Base-by-base conservation (phyloP, 2,329 filamentous ascomycete genomes). In the Aureobasidium lini region DNA sequence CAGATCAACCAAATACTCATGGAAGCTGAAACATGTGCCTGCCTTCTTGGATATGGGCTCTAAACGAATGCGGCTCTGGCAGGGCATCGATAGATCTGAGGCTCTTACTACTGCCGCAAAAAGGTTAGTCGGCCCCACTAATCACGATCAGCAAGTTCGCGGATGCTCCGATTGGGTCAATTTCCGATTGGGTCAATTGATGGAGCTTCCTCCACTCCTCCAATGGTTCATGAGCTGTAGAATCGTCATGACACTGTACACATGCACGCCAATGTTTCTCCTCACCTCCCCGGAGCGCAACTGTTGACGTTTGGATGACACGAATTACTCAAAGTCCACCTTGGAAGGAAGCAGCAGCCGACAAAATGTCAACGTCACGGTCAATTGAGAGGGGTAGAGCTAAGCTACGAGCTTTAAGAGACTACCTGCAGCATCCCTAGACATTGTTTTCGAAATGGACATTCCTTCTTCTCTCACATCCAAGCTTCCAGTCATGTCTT, bases 361-460 rank as follows among this genome's bases (percentile, higher is more conserved):
- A 46, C 53, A 39, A 18, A 57, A 43, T 57, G 53, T 57, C 40
- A 23, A 57, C 53, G 53, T 57, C 40, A 47, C 15, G 32, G 11
- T 13, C 32, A 18, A 28, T 43, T 8, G 42, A 32, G 53, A 47
- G 18, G 48, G 53, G 53, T 29, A 42, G 37, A 11, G 28, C 28
- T 44, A 29, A 57, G 40, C 53, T 57, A 15, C 3, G 34, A 32
- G 42, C 2, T 57, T 46, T 29, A 57, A 57, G 53, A 47, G n/a
- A 36, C 31, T 36, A 18, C 23, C 32, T 4, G 15, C 34, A 18
- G 39, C 32, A 46, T 57, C 42, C 46, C 44, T 44, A 44, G 29
- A 34, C 39, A 36, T 37, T 39, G 37, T 9, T 57, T 47, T 57
- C 53, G 43, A 57, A 46, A 61, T 61, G 60, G 60, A 61, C 47